These are phyloP conservation scores for Kodamaea derodonti DNA, from an alignment of 1,139 yeast genomes.

Conservation along the genomic window DNA sequence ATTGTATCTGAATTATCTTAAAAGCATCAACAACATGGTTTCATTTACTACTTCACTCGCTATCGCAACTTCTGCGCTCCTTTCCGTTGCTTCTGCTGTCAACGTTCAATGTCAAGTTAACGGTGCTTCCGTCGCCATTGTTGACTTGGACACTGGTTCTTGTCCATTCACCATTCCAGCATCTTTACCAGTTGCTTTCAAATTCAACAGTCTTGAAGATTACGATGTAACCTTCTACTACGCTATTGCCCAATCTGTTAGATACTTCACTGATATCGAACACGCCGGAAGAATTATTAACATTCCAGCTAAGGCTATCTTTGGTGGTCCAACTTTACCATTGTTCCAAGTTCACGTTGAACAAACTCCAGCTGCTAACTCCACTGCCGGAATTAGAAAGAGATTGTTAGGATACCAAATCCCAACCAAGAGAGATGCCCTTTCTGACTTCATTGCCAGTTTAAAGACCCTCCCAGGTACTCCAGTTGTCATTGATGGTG, in stretches of 20 bases:
- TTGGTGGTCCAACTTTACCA: conserved; percentile 20
- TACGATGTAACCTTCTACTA: conserved; percentile 38
- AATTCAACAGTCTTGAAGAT: conserved; percentile 27
- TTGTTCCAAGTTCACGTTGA: conserved; percentile 30
- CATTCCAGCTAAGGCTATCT: conserved; percentile 32
- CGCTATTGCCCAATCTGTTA: conserved; percentile 18
- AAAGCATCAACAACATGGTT: conserved; percentile 10
- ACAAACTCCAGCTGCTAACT: conserved; percentile 32
- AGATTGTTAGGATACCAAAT: conserved; percentile 25
- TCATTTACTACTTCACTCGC: conserved; percentile 12
- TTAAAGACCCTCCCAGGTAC: conserved; percentile 29
- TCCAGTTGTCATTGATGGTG: conserved; percentile 23
- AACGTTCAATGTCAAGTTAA: conserved; percentile 38
- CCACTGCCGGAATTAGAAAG: conserved; percentile 41
- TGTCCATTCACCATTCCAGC: conserved; percentile 39
- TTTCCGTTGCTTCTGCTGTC: conserved; percentile 21
- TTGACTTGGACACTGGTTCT: conserved; percentile 39
- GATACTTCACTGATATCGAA: conserved; percentile 34
- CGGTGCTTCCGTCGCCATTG: conserved; percentile 31
- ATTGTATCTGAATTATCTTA: background rate
- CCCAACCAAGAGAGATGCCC: conserved; percentile 26
- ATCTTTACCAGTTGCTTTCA: conserved; percentile 23
- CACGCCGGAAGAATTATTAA: conserved; percentile 32
- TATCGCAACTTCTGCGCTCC: conserved; percentile 16
- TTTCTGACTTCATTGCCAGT: conserved; percentile 28